phyloP scores from a whole-genome alignment of 2,329 filamentous ascomycete species.

The Aspergillus thermomutatus region DNA sequence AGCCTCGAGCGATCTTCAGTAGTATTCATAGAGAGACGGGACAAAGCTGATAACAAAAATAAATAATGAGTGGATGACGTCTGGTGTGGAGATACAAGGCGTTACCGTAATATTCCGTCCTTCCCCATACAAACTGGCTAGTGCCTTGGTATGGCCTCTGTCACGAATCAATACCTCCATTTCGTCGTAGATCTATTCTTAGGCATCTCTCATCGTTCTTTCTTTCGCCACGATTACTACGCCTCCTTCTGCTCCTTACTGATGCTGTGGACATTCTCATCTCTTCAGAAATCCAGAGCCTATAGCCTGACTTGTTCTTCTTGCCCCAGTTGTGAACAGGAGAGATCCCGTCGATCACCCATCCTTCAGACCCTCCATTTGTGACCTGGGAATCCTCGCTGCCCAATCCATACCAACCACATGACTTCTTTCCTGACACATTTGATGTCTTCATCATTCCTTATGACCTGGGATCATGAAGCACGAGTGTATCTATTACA shows the following conservation, averaged over 20 bases:
- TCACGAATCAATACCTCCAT: not conserved
- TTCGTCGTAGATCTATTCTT: not conserved
- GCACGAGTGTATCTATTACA: not conserved
- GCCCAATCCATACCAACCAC: not conserved
- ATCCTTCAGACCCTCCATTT: not conserved
- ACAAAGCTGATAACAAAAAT: not conserved
- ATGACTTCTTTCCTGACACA: not conserved
- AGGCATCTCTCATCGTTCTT: not conserved
- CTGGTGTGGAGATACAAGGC: slow-evolving; percentile 1
- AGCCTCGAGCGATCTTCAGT: not conserved
- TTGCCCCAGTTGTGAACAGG: not conserved
- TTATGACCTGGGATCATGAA: not conserved
- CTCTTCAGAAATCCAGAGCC: not conserved
- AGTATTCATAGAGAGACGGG: too few relatives aligned
- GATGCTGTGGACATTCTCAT: not conserved
- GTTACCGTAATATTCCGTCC: slow-evolving; percentile 1
- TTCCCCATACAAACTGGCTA: not conserved
- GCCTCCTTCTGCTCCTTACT: not conserved
- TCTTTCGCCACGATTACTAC: not conserved
- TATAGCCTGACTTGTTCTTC: not conserved
- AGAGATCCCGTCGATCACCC: not conserved
- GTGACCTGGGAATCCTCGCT: not conserved
- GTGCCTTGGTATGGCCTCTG: not conserved
- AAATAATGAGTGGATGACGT: not conserved
- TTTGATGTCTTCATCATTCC: not conserved